These are phyloP conservation scores for Globisporangium heterothallicum DNA, from an alignment of 352 stramenopile species.

Conservation along the genomic window DNA sequence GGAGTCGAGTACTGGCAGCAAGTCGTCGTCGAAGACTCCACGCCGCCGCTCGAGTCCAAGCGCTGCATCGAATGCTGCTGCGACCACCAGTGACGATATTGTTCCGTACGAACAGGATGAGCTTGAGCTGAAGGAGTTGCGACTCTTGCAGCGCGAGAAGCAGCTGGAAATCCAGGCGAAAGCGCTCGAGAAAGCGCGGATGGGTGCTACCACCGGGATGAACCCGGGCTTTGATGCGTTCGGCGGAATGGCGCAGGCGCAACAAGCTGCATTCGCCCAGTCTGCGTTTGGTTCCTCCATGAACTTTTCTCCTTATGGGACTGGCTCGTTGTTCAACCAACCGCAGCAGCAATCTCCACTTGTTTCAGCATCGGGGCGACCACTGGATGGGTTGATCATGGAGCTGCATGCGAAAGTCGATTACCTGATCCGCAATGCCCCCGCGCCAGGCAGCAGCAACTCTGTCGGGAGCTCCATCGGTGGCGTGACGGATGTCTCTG, in stretches of 20 bases:
- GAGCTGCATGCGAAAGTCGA: slow-evolving; percentile 75
- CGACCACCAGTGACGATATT: slow-evolving; percentile 32
- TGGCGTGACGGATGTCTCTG: slow-evolving; percentile 46
- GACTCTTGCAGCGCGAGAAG: slow-evolving; percentile 41
- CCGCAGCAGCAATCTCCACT: slow-evolving; percentile 19
- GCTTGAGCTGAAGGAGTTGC: slow-evolving; percentile 50
- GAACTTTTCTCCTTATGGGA: slow-evolving; percentile 3
- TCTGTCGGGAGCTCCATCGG: slow-evolving; percentile 10
- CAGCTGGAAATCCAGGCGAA: slow-evolving; percentile 47
- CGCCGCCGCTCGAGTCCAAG: slow-evolving; percentile 29
- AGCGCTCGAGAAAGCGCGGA: slow-evolving; percentile 32
- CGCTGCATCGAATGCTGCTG: slow-evolving; percentile 9
- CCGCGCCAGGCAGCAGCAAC: slow-evolving; percentile 12
- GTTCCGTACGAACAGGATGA: slow-evolving; percentile 49
- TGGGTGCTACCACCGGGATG: slow-evolving; percentile 14
- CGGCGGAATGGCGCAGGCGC: slow-evolving; percentile 15
- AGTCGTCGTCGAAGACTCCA: slow-evolving; percentile 24
- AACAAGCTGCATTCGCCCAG: slow-evolving; percentile 5
- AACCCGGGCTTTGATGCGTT: slow-evolving; percentile 21
- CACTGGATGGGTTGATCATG: slow-evolving; percentile 38
- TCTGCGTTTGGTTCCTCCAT: slow-evolving; percentile 1
- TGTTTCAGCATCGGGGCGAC: slow-evolving; percentile 28
- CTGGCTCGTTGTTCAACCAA: slow-evolving; percentile 6
- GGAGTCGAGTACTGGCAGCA: slow-evolving; percentile 8
- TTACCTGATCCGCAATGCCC: slow-evolving; percentile 67